These are phyloP conservation scores for Brachypodium distachyon DNA, from an alignment of 202 grass and related monocot genomes.

Conservation along the genomic window DNA sequence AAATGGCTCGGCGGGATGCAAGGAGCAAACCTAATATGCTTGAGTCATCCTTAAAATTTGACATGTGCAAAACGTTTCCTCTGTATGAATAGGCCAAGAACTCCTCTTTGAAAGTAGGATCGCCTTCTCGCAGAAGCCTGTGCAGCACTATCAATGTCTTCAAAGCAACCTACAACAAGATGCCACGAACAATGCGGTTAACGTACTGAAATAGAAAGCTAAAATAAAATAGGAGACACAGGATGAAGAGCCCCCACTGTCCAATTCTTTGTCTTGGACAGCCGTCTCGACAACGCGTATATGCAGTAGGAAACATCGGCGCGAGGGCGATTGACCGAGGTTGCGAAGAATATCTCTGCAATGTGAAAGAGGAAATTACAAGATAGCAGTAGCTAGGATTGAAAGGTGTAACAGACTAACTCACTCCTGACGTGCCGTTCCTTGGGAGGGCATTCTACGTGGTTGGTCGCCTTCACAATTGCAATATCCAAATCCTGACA, in stretches of 20 bases:
- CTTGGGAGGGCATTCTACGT: constrained; percentile 91
- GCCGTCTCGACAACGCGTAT: constrained; percentile 60
- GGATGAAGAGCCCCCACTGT: constrained; percentile 30
- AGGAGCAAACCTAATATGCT: constrained; percentile 47
- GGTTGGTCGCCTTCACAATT: constrained; percentile 94
- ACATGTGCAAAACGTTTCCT: constrained; percentile 62
- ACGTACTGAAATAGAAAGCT: not conserved
- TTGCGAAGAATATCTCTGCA: constrained; percentile 73
- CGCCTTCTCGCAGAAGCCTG: constrained; percentile 79
- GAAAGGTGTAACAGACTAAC: not conserved
- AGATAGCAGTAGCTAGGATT: not conserved
- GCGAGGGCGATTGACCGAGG: constrained; percentile 48
- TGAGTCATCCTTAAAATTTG: constrained; percentile 88
- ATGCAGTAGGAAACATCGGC: constrained; percentile 82
- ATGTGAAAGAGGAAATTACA: not conserved
- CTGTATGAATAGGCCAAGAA: constrained; percentile 54
- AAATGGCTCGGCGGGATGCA: not conserved
- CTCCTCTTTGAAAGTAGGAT: constrained; percentile 93
- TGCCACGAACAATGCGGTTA: not conserved
- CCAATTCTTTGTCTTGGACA: constrained; percentile 89
- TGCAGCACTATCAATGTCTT: constrained; percentile 95
- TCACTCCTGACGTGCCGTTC: constrained; percentile 91
- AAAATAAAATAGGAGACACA: not conserved
- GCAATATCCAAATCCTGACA: constrained; percentile 90
- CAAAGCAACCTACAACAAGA: constrained; percentile 57